Evolutionary conservation across 495 filamentous ascomycete species (phyloP), one percentile per base, ranked within the genome.

Genomic region (Glarea lozoyensis): DNA sequence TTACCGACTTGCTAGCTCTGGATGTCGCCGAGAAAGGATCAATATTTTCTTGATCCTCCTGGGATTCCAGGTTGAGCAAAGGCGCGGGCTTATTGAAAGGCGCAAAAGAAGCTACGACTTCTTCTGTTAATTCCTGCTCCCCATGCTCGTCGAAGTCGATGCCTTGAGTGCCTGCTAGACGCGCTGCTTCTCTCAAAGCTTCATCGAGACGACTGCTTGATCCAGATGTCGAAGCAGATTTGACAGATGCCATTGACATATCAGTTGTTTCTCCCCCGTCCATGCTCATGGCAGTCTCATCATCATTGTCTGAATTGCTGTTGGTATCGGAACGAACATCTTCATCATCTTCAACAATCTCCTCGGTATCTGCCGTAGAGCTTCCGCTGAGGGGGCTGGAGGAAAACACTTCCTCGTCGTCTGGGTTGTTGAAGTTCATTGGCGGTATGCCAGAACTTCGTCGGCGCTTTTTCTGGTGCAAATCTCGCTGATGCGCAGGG

Each of bases 381-480:
- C 70, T 76, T 60, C 81, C 68, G 48, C 86, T 89, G 48, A 81
- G 85, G 4, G 88, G 78, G 44, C 83, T 89, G 2, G 86, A 90
- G 15, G 86, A 87, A 17, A 82, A 69, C 6, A 65, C 71, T 35
- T 78, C 72, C n/a, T n/a, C n/a, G 41, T 85, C 79, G 16, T 82
- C 75, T 1, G 68, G 74, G 42, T 74, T 76, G 51, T 73, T 75
- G 54, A 76, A 79, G 50, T 73, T 69, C 61, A 75, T 68, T 1
- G 73, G 69, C 9, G 75, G 67, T 10, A 75, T 76, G 16, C 67
- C 78, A 2, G 82, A 86, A 58, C 77, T 82, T 47, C 82, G 62
- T 13, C 78, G 65, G n/a, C 65, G 67, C 46, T 77, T 79, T 56
- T 70, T 75, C 53, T 81, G 79, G 48, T 86, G 77, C 17, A 83